Percentiles rank a stretch among this genome's conserved stretches.
phyloP scores from a whole-genome alignment of 1,284 basidiomycete genomes.

The Exobasidium cylindrosporum region DNA sequence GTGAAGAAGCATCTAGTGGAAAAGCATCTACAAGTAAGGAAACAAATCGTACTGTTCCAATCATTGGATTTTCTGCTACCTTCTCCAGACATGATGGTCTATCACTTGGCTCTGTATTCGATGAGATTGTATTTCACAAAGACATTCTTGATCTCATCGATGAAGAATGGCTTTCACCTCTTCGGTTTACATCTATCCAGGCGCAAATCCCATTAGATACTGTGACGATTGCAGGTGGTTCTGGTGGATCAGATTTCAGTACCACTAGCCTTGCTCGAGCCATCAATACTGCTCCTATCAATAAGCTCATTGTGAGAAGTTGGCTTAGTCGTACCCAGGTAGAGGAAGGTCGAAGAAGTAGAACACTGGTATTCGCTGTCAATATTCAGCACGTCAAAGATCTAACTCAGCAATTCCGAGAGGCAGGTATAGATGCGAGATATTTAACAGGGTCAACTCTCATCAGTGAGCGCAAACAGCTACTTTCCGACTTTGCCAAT shows the following conservation, averaged over 20 bases:
- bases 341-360: slow-evolving; percentile 61
- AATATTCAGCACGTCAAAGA: slow-evolving; percentile 77
- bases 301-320: slow-evolving; percentile 42
- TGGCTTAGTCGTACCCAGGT: slow-evolving; percentile 37
- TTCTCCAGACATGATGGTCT: slow-evolving; percentile 88
- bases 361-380: slow-evolving; percentile 87
- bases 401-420: slow-evolving; percentile 71
- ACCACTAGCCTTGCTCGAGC: slow-evolving; percentile 37
- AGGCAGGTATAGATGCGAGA: slow-evolving; percentile 79
- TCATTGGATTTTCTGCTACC: slow-evolving; percentile 93
- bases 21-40: slow-evolving; percentile 54
- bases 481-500: slow-evolving; percentile 69
- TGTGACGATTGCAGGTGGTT: slow-evolving; percentile 22
- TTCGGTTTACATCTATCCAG: slow-evolving; percentile 50
- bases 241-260: slow-evolving; percentile 28
- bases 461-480: slow-evolving; percentile 64
- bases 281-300: slow-evolving; percentile 45
- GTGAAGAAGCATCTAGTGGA: background rate
- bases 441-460: slow-evolving; percentile 71
- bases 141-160: slow-evolving; percentile 80
- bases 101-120: slow-evolving; percentile 81
- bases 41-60: slow-evolving; percentile 58
- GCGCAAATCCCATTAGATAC: slow-evolving; percentile 42
- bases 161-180: slow-evolving; percentile 66
- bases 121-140: slow-evolving; percentile 89